Conservation (phyloP, 1,284 basidiomycete species). For the Fistulinella cinereoalba region DNA sequence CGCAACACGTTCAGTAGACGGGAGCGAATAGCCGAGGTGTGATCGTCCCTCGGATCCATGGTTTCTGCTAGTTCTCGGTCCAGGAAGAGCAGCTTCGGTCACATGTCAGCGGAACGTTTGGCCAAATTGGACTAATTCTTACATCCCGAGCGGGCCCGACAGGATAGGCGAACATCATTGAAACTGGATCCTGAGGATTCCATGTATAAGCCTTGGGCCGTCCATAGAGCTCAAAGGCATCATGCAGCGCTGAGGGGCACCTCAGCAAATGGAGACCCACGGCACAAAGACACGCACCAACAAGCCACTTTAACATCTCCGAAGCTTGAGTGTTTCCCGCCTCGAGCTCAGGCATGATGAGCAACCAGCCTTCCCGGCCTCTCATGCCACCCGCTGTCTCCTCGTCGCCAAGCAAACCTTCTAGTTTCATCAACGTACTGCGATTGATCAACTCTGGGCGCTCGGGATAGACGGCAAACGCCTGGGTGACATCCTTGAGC, state of each 20-base stretch:
- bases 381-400: constrained; percentile 62
- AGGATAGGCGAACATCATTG: constrained; percentile 82
- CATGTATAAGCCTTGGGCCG: constrained; percentile 80
- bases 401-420: constrained; percentile 78
- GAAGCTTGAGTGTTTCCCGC: constrained; percentile 44
- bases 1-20: constrained; percentile 62
- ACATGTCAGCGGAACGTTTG: no score
- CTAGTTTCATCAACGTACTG: constrained; percentile 87
- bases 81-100: constrained; percentile 75
- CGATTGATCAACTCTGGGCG: constrained; percentile 86
- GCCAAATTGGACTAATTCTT: no score
- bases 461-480: constrained; percentile 91
- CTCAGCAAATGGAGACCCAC: constrained; percentile 7
- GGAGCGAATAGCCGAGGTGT: constrained; percentile 66
- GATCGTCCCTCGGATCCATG: constrained; percentile 77
- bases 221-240: constrained; percentile 85
- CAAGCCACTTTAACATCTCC: constrained; percentile 95
- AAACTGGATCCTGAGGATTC: constrained; percentile 76
- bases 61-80: constrained; percentile 81
- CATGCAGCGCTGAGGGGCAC: constrained; percentile 65
- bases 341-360: constrained; percentile 83
- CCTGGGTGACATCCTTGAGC: constrained; percentile 58
- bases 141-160: constrained; percentile 74
- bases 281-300: constrained; percentile 52
- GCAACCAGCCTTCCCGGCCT: constrained; percentile 73